Evolutionary conservation across 2,329 filamentous ascomycete genomes (phyloP).

Genomic region (Fusarium stilboides): DNA sequence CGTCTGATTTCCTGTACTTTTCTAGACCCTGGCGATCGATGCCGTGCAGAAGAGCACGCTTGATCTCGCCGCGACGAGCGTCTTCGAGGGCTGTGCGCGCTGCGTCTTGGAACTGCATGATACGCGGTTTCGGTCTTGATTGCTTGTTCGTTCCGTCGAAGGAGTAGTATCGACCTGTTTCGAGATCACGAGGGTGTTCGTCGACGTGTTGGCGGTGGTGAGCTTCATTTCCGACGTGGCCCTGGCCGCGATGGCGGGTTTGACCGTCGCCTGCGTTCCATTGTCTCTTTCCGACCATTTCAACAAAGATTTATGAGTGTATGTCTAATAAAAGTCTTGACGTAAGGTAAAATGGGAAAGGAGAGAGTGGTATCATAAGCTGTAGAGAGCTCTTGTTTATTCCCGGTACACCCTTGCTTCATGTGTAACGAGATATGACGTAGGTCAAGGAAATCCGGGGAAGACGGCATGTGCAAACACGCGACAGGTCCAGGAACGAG

Average conservation of each 20-base stretch:
- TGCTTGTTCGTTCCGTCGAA: conserved; percentile 7
- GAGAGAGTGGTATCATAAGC: neutral
- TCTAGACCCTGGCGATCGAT: conserved; percentile 51
- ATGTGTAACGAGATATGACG: conserved; percentile 31
- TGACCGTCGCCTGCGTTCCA: conserved; percentile 16
- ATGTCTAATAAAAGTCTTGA: neutral
- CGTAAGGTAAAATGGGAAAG: too few species aligned
- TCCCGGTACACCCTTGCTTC: conserved; percentile 17
- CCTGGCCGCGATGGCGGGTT: conserved; percentile 25
- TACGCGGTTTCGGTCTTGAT: conserved; percentile 35
- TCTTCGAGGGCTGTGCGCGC: conserved; percentile 52
- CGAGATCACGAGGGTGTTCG: conserved; percentile 44
- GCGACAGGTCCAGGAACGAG: conserved; percentile 29
- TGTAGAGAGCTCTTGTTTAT: conserved; percentile 23
- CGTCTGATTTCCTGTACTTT: conserved; percentile 50
- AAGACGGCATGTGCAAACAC: conserved; percentile 9
- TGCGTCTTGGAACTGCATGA: conserved; percentile 59
- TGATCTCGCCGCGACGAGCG: conserved; percentile 51
- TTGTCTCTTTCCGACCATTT: conserved; percentile 46
- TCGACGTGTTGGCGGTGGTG: conserved; percentile 20
- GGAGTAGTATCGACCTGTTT: conserved; percentile 31
- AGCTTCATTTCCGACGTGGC: conserved; percentile 21
- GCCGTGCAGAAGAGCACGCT: conserved; percentile 50
- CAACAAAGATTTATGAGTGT: neutral
- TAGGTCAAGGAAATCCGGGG: conserved; percentile 39